phyloP scores from a whole-genome alignment of 345 rosid genomes.

The Aquilaria sinensis region DNA sequence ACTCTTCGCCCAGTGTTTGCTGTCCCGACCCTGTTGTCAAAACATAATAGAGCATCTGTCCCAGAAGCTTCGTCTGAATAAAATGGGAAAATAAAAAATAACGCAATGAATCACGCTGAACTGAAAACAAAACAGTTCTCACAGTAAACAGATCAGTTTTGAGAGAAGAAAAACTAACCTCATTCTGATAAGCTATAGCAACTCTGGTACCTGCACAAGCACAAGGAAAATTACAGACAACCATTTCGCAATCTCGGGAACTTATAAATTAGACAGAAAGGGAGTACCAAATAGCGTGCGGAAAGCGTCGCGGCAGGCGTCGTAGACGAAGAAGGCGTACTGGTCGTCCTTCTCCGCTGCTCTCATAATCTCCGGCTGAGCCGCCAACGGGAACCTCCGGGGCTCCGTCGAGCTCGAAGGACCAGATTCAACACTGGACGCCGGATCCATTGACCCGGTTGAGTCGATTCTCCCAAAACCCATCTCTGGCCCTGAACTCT shows the following conservation, averaged over 20 bases:
- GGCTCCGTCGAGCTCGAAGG: conserved; percentile 17
- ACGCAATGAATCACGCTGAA: not conserved
- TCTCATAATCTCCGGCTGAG: conserved; percentile 95
- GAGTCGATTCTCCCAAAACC: conserved; percentile 18
- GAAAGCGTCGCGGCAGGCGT: conserved; percentile 92
- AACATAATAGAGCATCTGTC: conserved; percentile 88
- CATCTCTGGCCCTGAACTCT: conserved; percentile 10
- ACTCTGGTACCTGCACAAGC: conserved; percentile 57
- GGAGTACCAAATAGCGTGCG: conserved; percentile 71
- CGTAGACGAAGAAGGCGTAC: conserved; percentile 84
- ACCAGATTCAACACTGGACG: conserved; percentile 21
- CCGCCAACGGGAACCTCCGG: conserved; percentile 58
- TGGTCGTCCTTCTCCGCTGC: conserved; percentile 98
- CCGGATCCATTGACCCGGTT: conserved; percentile 22
- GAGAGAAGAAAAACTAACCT: conserved; percentile 34
- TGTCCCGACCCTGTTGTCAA: conserved; percentile 93
- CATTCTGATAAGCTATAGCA: conserved; percentile 85
- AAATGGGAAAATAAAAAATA: not conserved
- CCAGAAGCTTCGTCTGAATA: conserved; percentile 71
- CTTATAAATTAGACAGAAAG: not conserved
- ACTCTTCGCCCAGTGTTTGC: conserved; percentile 94
- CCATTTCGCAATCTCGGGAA: not conserved
- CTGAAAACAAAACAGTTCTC: not conserved
- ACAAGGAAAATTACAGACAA: not conserved
- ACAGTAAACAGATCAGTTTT: not conserved